phyloP scores from a whole-genome alignment of 768 basidiomycete genomes.

The Termitomyces sp. region DNA sequence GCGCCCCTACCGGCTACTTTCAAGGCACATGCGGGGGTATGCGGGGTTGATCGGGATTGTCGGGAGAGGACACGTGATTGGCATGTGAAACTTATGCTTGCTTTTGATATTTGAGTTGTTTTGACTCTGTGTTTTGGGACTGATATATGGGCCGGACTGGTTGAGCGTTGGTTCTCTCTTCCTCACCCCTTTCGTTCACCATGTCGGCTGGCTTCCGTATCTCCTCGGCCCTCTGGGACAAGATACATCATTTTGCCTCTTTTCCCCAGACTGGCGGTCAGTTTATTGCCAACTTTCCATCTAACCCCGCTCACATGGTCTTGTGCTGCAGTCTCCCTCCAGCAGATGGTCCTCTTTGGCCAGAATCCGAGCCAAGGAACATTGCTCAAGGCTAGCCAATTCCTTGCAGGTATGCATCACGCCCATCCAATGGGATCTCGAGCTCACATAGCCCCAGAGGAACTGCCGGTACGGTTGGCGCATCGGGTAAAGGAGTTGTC shows the following conservation, averaged over 20 bases:
- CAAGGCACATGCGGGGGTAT: too few relatives aligned
- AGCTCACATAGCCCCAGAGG: constrained; percentile 47
- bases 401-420: constrained; percentile 59
- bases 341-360: constrained; percentile 98
- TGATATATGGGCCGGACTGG: background rate
- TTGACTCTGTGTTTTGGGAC: background rate
- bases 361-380: constrained; percentile 96
- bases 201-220: constrained; percentile 72
- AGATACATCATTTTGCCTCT: constrained; percentile 78
- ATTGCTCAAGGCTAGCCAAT: constrained; percentile 86
- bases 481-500: constrained; percentile 97
- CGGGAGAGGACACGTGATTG: background rate
- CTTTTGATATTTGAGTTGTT: background rate
- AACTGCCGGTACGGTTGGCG: constrained; percentile 90
- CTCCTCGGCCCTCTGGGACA: constrained; percentile 63
- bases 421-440: background rate
- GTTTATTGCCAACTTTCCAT: constrained; percentile 15
- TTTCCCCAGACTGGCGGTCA: constrained; percentile 81
- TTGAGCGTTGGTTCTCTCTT: background rate
- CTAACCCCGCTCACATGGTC: background rate
- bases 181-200: background rate
- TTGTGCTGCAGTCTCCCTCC: constrained; percentile 84
- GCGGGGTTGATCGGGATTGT: too few relatives aligned
- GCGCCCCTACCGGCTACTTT: too few relatives aligned
- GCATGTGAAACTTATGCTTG: background rate